Evolutionary conservation across 2,329 filamentous ascomycete genomes (phyloP), one percentile per base, ranked within the genome.

Genomic region (Rhexocercosporidium sp.): DNA sequence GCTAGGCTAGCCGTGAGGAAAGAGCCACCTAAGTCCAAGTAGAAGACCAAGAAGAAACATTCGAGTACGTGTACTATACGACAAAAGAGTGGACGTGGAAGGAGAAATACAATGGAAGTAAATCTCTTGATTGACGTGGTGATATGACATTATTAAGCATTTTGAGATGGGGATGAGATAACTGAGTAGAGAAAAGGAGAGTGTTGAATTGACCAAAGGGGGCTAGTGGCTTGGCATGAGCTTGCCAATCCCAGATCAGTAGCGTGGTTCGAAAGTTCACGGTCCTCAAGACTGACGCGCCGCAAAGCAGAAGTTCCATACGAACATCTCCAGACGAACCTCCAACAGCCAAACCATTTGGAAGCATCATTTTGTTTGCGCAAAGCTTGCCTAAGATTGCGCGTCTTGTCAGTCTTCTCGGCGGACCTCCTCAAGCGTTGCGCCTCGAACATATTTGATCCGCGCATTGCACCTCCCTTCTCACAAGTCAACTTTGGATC

Each of bases 381-480:
- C 47, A 63, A 56, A 34, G 9, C 7, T 31, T 18, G 1, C 20
- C 37, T 44, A n/a, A 29, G 25, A 18, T 12, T 25, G 60, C 46
- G 60, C 47, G 37, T 14, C 39, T 31, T 31, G 16, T 3, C 14
- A 11, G 6, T 11, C 11, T 44, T 39, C 20, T 54, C 31, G 11
- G 22, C 20, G 20, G 20, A 22, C 22, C 16, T 29, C 29, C 25
- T 59, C 29, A 29, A 57, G 25, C 56, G 6, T 46, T 64, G 65
- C 62, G 65, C 65, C 12, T 46, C 18, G 16, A 25, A 31, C 31
- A 34, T 22, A 49, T n/a, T 31, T 9, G 11, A 14, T 64, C 59
- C 54, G 68, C 71, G 68, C 71, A 70, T 70, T 63, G 64, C 41
- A 66, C 54, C 53, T 54, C 61, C 31, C 59, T 60, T 27, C 39